phyloP scores from a whole-genome alignment of 2,329 filamentous ascomycete species.

The Magnaporthiopsis rhizophila region DNA sequence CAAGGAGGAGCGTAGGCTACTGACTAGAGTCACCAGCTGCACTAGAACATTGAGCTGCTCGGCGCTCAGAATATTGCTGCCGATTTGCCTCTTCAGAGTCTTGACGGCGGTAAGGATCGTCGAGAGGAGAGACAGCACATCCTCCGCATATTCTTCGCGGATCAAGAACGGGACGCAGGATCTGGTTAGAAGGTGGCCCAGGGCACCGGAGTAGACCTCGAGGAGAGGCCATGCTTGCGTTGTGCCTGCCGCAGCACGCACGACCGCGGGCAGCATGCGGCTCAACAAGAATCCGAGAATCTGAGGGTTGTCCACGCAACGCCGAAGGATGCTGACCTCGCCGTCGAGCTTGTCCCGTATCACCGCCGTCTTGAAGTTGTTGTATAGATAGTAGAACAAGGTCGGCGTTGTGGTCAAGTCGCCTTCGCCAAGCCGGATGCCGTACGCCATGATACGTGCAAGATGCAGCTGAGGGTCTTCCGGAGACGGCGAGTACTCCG shows the following conservation, averaged over 20 bases:
- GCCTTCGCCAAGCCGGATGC: constrained; percentile 43
- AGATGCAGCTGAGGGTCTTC: constrained; percentile 50
- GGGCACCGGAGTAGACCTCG: constrained; percentile 39
- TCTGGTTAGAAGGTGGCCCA: constrained; percentile 27
- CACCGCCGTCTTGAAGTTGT: constrained; percentile 48
- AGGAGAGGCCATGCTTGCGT: constrained; percentile 38
- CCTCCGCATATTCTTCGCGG: constrained; percentile 22
- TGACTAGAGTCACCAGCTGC: constrained; percentile 14
- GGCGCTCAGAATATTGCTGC: constrained; percentile 10
- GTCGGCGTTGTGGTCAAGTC: constrained; percentile 38
- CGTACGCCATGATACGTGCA: constrained; percentile 48
- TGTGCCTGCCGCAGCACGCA: constrained; percentile 28
- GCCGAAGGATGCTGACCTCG: constrained; percentile 36
- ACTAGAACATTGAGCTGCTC: constrained; percentile 19
- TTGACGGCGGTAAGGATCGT: constrained; percentile 18
- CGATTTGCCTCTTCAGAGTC: constrained; percentile 6
- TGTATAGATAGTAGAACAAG: constrained; percentile 49
- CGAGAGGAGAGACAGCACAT: constrained; percentile 25
- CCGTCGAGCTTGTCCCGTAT: constrained; percentile 38
- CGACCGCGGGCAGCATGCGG: constrained; percentile 47
- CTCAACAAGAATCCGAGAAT: constrained; percentile 40
- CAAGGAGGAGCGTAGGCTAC: constrained; percentile 14
- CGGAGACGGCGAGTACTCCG: constrained; percentile 45
- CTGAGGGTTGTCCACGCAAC: constrained; percentile 37
- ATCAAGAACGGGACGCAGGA: constrained; percentile 30